A percentile compares a stretch with the other conserved stretches of the same genome.
Conservation (phyloP, 768 basidiomycete species). For the Mycena indigotica region DNA sequence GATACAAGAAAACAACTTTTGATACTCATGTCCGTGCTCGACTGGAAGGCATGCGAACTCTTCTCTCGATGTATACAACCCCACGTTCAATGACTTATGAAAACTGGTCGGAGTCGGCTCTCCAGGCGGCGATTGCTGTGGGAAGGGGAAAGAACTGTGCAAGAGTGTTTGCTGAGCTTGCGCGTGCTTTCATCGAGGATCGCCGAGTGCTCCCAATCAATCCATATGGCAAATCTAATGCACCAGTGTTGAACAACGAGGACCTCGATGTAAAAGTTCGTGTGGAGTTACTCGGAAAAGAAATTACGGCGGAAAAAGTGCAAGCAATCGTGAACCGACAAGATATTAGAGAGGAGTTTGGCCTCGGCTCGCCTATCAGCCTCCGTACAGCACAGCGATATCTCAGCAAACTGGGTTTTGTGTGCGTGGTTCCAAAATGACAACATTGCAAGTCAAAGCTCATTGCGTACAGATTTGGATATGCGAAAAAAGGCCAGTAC, state of each 20-base stretch:
- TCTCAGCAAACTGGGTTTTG: background rate
- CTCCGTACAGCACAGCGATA: background rate
- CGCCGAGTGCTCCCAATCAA: constrained; percentile 8
- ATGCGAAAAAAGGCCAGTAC: constrained; percentile 20
- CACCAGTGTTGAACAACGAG: constrained; percentile 9
- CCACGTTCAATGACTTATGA: background rate
- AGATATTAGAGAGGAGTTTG: background rate
- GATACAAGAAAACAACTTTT: background rate
- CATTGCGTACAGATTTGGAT: background rate
- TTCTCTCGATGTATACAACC: background rate
- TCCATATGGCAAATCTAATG: constrained; percentile 18
- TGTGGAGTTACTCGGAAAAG: constrained; percentile 11
- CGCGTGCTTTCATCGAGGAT: constrained; percentile 6
- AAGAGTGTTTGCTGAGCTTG: background rate
- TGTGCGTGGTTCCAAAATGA: no score
- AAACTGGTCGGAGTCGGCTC: constrained; percentile 11
- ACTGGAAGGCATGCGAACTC: background rate
- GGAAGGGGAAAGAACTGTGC: constrained; percentile 7
- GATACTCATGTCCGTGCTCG: background rate
- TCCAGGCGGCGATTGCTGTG: background rate
- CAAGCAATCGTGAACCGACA: constrained; percentile 11
- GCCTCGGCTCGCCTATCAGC: background rate
- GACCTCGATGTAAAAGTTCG: background rate
- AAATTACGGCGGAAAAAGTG: constrained; percentile 6
- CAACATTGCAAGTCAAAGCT: no score